Evolutionary conservation across 2,329 filamentous ascomycete species (phyloP), one percentile per base, ranked within the genome.

Genomic region (Fusarium chaquense): DNA sequence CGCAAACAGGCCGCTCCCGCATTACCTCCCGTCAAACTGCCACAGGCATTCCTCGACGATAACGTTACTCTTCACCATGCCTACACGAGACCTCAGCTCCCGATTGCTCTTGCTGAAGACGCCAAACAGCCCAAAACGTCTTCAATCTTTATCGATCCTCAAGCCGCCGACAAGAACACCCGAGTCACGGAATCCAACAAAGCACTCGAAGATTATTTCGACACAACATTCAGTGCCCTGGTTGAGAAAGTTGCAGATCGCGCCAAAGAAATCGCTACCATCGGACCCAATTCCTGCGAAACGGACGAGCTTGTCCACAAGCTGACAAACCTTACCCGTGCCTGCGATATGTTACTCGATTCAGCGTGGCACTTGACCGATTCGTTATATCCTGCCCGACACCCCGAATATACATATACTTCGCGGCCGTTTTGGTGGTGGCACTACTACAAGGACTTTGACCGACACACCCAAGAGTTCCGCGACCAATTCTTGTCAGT

Each of bases 11-110:
- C 73, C 33, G 77, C 79, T 35, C 78, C 81, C 28, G 80, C 81
- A 45, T 70, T 88, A 13, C 86, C 86, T n/a, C 81, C 83, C 4
- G 79, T 87, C 24, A 80, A 83, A 51, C 78, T 92, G 16, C 88
- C 90, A 1, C 77, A 82, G 58, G 85, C 83, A 77, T 92, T 91
- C 65, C 77, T 88, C 55, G 78, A 84, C 40, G 76, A 80, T 22
- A 86, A 86, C 57, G 83, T 91, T 40, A 75, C 65, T 15, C 58
- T 78, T 26, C 73, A 75, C 51, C 30, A 70, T 47, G n/a, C 56
- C n/a, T 58, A 60, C n/a, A 66, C 44, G 16, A 73, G 73, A 47
- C 79, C 78, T 20, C 63, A 65, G 12, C 70, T 81, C 13, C 78
- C 79, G 8, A 52, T 61, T 33, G 78, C 78, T 20, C 73, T 81